These are phyloP conservation scores for Iberis pinnata DNA, from an alignment of 345 rosid genomes.

Conservation along the genomic window DNA sequence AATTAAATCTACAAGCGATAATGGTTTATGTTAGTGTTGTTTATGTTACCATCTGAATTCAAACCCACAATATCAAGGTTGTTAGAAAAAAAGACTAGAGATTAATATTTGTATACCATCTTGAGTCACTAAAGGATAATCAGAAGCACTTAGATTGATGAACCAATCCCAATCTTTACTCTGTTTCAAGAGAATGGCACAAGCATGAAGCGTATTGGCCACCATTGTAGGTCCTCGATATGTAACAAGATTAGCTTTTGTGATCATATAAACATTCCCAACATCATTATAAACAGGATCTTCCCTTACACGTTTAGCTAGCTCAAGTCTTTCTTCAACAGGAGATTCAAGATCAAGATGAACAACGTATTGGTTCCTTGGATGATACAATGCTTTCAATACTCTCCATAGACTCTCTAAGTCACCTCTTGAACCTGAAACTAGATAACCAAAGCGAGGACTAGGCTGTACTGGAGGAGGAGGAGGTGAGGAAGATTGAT, in stretches of 20 bases:
- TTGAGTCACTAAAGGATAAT: constrained; percentile 59
- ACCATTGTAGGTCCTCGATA: constrained; percentile 31
- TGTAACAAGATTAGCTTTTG: constrained; percentile 59
- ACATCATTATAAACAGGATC: constrained; percentile 55
- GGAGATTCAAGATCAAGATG: constrained; percentile 95
- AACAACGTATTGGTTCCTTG: constrained; percentile 74
- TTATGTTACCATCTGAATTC: too few species aligned
- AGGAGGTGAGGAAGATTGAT: constrained; percentile 4
- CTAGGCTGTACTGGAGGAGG: constrained; percentile 38
- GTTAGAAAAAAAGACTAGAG: not conserved
- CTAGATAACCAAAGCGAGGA: constrained; percentile 87
- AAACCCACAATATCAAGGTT: too few species aligned
- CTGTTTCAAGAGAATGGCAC: constrained; percentile 50
- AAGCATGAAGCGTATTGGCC: constrained; percentile 61
- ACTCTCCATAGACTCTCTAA: constrained; percentile 89
- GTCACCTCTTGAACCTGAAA: constrained; percentile 94
- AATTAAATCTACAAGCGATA: constrained; percentile 40
- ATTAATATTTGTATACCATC: constrained; percentile 36
- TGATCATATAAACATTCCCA: constrained; percentile 76
- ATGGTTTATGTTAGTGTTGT: too few species aligned
- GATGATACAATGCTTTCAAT: constrained; percentile 81
- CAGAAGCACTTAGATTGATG: constrained; percentile 56
- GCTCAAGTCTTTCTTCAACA: constrained; percentile 71
- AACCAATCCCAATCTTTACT: constrained; percentile 69
- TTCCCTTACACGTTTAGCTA: constrained; percentile 59